Percentiles rank a stretch among this genome's conserved stretches.
Evolutionary conservation across 2,329 filamentous ascomycete species (phyloP).

Genomic region (Neofusicoccum laricinum): DNA sequence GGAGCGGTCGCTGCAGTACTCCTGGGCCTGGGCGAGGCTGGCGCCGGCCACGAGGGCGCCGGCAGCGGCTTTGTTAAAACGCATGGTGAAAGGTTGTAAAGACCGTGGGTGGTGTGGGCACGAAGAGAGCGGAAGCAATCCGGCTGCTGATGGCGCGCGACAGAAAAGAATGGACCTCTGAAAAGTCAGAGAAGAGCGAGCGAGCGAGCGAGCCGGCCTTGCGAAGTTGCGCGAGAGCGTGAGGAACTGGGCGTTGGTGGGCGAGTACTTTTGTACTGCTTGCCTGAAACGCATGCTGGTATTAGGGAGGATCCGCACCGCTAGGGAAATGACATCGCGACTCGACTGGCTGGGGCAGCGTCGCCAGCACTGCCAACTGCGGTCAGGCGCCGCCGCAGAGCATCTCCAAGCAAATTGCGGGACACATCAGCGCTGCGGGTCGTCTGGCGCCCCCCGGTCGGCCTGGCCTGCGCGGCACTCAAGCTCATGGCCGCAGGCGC

Average conservation of each 20-base stretch:
- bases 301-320: slow-evolving; percentile 8
- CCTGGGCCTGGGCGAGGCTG: slow-evolving; percentile 11
- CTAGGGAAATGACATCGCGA: slow-evolving; percentile 9
- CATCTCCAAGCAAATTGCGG: background rate
- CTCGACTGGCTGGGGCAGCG: background rate
- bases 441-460: background rate
- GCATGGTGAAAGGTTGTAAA: background rate
- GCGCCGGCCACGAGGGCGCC: slow-evolving; percentile 14
- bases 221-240: background rate
- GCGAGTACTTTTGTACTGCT: slow-evolving; percentile 10
- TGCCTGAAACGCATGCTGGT: background rate
- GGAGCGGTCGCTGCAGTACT: slow-evolving; percentile 13
- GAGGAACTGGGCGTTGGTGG: background rate
- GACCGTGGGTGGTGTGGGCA: background rate
- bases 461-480: background rate
- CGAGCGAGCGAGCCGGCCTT: background rate
- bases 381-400: background rate
- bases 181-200: slow-evolving; percentile 16
- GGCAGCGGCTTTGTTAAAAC: slow-evolving; percentile 14
- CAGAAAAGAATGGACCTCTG: slow-evolving; percentile 17
- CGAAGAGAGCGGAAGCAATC: slow-evolving; percentile 7
- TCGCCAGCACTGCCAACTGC: background rate
- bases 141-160: background rate
- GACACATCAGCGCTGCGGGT: slow-evolving; percentile 3
- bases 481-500: too few species aligned